Base-by-base conservation (phyloP, 441 rosid genomes). In the Euphorbia celastroides region DNA sequence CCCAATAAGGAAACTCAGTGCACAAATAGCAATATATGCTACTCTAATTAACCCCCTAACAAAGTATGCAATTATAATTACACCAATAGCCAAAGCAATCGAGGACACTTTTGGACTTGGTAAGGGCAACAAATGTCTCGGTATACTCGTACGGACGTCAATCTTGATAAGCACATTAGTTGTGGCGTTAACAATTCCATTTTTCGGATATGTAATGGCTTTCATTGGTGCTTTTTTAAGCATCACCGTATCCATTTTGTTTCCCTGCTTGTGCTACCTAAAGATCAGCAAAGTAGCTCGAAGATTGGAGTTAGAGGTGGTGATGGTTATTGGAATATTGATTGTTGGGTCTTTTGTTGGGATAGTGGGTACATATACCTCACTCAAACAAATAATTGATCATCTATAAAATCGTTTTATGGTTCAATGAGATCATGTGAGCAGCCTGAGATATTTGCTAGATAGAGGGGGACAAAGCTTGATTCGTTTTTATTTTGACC, bases 161-260 rank as follows among this genome's bases (percentile, higher is more conserved):
- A 50, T 89, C 3, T 56, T 86, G n/a, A 70, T 86, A 54, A 82
- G 92, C 75, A 85, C 92, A 0, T 63, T 71, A 0, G 59, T 82
- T 5, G 82, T 87, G 65, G 93, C 90, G 27, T 55, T 87, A 32
- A 77, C 75, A 20, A 16, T 89, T 31, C 91, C 93, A 8, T 87
- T 81, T 77, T 89, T 89, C 5, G 88, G 83, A 26, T 83, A 87
- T 46, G 77, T 87, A 19, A 85, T 89, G 90, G 84, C 85, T 1
- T 83, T 89, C 57, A 82, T 63, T 1, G 93, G 96, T 9, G 79
- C 90, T 1, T 85, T 82, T 70, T 57, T 87, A 61, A 68, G 93
- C 28, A 77, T 85, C 65, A 70, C 75, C 6, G 80, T 26, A 5
- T 83, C 86, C 2, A 44, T 87, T 44, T 25, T 85, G 66, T 57